Conservation (phyloP, 1,139 yeast genomes). For the Ogataea hybrid region DNA sequence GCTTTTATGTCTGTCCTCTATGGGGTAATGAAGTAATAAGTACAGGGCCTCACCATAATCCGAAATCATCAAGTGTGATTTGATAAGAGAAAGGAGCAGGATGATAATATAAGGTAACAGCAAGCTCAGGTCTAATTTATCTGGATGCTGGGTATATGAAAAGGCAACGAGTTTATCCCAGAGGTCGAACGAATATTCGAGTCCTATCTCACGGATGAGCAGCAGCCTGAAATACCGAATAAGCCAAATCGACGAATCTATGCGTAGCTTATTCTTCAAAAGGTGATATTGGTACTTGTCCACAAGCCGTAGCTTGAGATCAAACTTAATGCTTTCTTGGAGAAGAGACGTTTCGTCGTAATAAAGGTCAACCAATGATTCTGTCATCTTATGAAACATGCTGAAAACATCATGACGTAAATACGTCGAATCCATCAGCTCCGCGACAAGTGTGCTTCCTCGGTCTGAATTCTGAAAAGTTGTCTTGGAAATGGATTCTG, state of each 20-base stretch:
- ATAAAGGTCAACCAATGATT: constrained; percentile 40
- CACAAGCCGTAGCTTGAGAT: constrained; percentile 42
- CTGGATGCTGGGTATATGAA: constrained; percentile 21
- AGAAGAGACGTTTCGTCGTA: constrained; percentile 42
- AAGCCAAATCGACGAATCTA: constrained; percentile 66
- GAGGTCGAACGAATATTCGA: constrained; percentile 42
- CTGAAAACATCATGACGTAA: constrained; percentile 47
- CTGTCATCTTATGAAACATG: constrained; percentile 44
- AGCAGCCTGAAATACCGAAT: constrained; percentile 61
- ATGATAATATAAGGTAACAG: constrained; percentile 53
- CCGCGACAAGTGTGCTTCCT: constrained; percentile 24
- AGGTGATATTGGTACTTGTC: constrained; percentile 34
- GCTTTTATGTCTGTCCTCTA: constrained; percentile 16
- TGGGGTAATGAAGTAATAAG: constrained; percentile 58
- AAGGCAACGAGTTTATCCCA: constrained; percentile 60
- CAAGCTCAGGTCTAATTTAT: constrained; percentile 31
- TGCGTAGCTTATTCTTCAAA: constrained; percentile 48
- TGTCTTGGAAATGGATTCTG: constrained; percentile 38
- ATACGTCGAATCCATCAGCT: constrained; percentile 40
- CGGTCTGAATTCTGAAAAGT: constrained; percentile 29
- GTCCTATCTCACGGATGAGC: constrained; percentile 58
- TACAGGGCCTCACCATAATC: constrained; percentile 66
- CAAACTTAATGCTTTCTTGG: constrained; percentile 43
- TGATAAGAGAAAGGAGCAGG: constrained; percentile 49
- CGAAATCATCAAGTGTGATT: constrained; percentile 46